Conservation (phyloP, 1,284 basidiomycete species). For the Ustilago sp. region DNA sequence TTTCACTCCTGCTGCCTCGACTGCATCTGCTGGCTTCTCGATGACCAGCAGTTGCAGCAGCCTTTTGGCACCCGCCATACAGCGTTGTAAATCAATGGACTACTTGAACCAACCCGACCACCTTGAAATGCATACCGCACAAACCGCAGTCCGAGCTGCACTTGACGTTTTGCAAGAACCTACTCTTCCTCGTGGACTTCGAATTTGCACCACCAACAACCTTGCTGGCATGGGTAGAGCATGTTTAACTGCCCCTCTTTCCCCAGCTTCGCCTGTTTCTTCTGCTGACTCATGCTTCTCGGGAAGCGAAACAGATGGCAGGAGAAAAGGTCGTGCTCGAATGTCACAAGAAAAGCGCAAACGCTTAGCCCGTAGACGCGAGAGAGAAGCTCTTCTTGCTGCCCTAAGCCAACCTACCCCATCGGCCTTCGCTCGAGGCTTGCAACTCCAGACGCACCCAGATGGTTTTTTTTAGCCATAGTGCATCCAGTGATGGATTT, state of each 20-base stretch:
- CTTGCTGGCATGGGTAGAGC: slow-evolving; percentile 1
- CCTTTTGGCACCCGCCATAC: background rate
- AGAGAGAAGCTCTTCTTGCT: slow-evolving; percentile 51
- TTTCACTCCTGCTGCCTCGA: background rate
- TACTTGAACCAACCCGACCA: slow-evolving; percentile 6
- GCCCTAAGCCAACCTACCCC: slow-evolving; percentile 1
- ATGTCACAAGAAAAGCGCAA: slow-evolving; percentile 63
- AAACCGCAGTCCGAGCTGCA: slow-evolving; percentile 46
- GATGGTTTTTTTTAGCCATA: slow-evolving; percentile 15
- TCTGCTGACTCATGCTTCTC: slow-evolving; percentile 40
- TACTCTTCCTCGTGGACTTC: slow-evolving; percentile 5
- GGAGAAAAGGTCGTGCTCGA: slow-evolving; percentile 54
- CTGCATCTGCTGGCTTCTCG: background rate
- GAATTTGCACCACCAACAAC: slow-evolving; percentile 16
- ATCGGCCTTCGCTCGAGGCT: background rate
- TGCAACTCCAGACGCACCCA: background rate
- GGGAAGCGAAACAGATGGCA: slow-evolving; percentile 20
- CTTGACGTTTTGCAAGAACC: slow-evolving; percentile 40
- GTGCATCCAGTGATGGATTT: slow-evolving; percentile 12
- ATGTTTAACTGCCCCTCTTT: slow-evolving; percentile 24
- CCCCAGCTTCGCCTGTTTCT: slow-evolving; percentile 26
- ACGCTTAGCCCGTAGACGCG: slow-evolving; percentile 48
- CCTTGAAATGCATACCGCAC: slow-evolving; percentile 46
- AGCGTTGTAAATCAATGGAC: slow-evolving; percentile 21
- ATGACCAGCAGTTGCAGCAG: background rate